Evolutionary conservation across 1,284 basidiomycete species (phyloP).

Genomic region (Porodaedalea pini): DNA sequence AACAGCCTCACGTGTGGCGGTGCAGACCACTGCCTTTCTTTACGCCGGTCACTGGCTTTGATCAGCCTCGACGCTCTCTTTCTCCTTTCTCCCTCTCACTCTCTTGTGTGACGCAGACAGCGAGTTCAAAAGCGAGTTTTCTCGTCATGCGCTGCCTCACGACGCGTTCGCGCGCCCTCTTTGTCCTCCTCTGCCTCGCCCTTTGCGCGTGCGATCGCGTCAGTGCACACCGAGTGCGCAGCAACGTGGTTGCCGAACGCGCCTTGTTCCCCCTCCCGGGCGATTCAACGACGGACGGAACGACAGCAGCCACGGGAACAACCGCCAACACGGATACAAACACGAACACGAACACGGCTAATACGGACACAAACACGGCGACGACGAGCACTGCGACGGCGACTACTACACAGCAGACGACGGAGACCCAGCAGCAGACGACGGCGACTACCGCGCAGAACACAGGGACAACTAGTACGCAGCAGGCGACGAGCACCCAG

Average conservation of each 20-base stretch:
- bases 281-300: background rate
- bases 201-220: constrained; percentile 1
- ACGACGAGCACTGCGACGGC: constrained; percentile 22
- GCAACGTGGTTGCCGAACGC: constrained; percentile 3
- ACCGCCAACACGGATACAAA: constrained; percentile 20
- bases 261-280: background rate
- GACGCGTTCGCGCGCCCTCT: constrained; percentile 14
- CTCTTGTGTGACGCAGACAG: background rate
- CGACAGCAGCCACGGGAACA: background rate
- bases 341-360: constrained; percentile 20
- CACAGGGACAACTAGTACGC: background rate
- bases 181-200: constrained; percentile 14
- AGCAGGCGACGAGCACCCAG: constrained; percentile 14
- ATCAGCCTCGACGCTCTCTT: constrained; percentile 1
- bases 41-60: background rate
- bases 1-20: background rate
- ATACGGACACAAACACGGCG: constrained; percentile 17
- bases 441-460: constrained; percentile 11
- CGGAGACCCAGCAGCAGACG: background rate
- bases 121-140: background rate
- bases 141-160: constrained; percentile 12
- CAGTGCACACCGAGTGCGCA: background rate
- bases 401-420: constrained; percentile 12
- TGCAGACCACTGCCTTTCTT: constrained; percentile 5
- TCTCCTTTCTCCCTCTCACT: background rate